Conservation (phyloP, 106 monocot species). For the Iris macrosiphon region DNA sequence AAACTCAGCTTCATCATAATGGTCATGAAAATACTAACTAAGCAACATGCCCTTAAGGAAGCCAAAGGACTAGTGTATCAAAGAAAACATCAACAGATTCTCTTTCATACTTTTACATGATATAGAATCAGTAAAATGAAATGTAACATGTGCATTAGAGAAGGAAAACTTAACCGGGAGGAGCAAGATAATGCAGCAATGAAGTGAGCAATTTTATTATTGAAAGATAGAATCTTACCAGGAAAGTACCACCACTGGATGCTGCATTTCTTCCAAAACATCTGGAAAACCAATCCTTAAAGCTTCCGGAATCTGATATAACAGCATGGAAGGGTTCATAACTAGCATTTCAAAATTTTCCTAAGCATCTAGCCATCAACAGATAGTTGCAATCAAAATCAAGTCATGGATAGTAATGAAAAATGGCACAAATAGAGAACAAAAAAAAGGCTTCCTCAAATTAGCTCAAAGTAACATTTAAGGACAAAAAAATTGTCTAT, state of each 20-base stretch:
- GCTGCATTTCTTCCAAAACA: conserved; percentile 50
- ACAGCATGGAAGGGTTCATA: not conserved
- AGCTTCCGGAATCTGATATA: conserved; percentile 69
- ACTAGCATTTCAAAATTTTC: not conserved
- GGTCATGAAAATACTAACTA: no score
- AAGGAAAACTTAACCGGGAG: no score
- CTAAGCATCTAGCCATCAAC: not conserved
- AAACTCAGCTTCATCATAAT: no score
- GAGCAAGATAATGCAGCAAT: not conserved
- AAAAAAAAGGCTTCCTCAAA: no score
- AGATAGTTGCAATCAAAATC: not conserved
- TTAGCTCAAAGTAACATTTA: no score
- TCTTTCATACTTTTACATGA: no score
- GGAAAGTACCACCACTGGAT: conserved; percentile 77
- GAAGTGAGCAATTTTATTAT: not conserved
- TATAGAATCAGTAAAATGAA: no score
- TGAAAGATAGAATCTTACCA: conserved; percentile 36
- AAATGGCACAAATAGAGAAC: not conserved
- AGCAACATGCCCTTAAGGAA: no score
- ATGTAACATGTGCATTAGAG: no score
- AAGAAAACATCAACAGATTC: no score
- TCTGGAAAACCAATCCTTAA: conserved; percentile 40
- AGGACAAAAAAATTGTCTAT: no score
- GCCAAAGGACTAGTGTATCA: no score
- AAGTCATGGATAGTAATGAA: not conserved